phyloP scores from a whole-genome alignment of 306 rosid species.

The Fagus crenata region DNA sequence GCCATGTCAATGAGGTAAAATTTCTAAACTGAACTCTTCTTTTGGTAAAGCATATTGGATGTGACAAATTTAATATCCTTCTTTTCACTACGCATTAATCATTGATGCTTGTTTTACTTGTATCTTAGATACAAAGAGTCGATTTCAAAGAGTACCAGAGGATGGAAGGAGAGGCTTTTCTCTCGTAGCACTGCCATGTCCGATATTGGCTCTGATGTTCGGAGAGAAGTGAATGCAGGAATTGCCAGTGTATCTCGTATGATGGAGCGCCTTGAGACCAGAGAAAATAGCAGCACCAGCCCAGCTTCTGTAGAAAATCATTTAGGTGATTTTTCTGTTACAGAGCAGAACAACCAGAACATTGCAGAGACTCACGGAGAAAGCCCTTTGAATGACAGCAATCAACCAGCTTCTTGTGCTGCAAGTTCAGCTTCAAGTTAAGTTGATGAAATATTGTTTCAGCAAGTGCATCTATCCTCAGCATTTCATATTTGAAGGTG shows the following conservation, averaged over 20 bases:
- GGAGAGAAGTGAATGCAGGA: slow-evolving; percentile 60
- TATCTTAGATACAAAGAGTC: slow-evolving; percentile 80
- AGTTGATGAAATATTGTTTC: slow-evolving; percentile 32
- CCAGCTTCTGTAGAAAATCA: slow-evolving; percentile 41
- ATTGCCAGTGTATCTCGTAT: slow-evolving; percentile 62
- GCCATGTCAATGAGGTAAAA: slow-evolving; percentile 67
- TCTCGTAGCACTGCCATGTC: slow-evolving; percentile 65
- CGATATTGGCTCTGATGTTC: slow-evolving; percentile 52
- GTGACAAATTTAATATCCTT: neutral
- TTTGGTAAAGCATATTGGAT: slow-evolving; percentile 8
- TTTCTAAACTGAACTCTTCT: neutral
- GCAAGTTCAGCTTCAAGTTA: slow-evolving; percentile 47
- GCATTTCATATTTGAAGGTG: slow-evolving; percentile 72
- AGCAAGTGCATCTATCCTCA: slow-evolving; percentile 55
- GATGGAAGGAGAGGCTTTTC: slow-evolving; percentile 84
- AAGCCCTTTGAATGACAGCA: slow-evolving; percentile 34
- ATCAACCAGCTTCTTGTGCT: slow-evolving; percentile 44
- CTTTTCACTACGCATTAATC: neutral
- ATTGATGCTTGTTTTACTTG: neutral
- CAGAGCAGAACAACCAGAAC: slow-evolving; percentile 40
- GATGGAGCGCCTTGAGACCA: slow-evolving; percentile 57
- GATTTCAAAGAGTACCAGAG: slow-evolving; percentile 74
- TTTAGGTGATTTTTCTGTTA: slow-evolving; percentile 28
- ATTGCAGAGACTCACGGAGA: slow-evolving; percentile 40
- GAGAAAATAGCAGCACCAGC: slow-evolving; percentile 35